Evolutionary conservation across 2,329 filamentous ascomycete species (phyloP).

Genomic region (Exutisphaerella laricina): DNA sequence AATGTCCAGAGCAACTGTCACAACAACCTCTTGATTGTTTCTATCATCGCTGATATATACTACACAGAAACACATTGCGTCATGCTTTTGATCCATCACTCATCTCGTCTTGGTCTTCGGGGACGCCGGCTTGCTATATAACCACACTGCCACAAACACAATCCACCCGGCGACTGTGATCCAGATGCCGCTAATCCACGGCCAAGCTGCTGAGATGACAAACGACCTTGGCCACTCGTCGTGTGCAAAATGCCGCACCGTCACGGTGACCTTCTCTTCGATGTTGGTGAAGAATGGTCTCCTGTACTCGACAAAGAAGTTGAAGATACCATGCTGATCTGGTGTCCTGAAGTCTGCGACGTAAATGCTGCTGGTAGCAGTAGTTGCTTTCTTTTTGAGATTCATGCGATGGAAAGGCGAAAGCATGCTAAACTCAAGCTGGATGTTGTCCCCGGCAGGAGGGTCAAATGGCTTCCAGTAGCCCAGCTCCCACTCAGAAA

Average conservation of each 20-base stretch:
- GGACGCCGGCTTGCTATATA: constrained; percentile 62
- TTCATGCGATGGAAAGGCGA: constrained; percentile 90
- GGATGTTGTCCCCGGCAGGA: constrained; percentile 65
- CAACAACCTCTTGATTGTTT: background rate
- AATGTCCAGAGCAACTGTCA: background rate
- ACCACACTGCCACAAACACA: constrained; percentile 78
- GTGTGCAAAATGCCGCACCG: constrained; percentile 93
- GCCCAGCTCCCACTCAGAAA: constrained; percentile 77
- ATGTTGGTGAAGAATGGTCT: constrained; percentile 82
- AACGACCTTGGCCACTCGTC: constrained; percentile 93
- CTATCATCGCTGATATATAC: constrained; percentile 3
- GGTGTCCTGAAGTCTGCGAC: constrained; percentile 72
- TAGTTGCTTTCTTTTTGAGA: constrained; percentile 52
- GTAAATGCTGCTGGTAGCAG: constrained; percentile 66
- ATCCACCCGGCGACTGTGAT: constrained; percentile 80
- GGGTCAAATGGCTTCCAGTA: constrained; percentile 69
- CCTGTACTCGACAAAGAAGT: constrained; percentile 97
- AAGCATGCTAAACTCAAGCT: constrained; percentile 98
- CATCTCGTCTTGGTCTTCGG: constrained; percentile 32
- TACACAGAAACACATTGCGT: constrained; percentile 1
- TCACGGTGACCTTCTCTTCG: constrained; percentile 92
- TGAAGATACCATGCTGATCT: constrained; percentile 98
- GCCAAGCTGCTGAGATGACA: constrained; percentile 85
- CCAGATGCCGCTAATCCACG: constrained; percentile 85
- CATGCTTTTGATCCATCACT: constrained; percentile 5